A percentile compares a stretch with the other conserved stretches of the same genome.
phyloP scores from a whole-genome alignment of 495 filamentous ascomycete genomes.

The Penicillium steckii region DNA sequence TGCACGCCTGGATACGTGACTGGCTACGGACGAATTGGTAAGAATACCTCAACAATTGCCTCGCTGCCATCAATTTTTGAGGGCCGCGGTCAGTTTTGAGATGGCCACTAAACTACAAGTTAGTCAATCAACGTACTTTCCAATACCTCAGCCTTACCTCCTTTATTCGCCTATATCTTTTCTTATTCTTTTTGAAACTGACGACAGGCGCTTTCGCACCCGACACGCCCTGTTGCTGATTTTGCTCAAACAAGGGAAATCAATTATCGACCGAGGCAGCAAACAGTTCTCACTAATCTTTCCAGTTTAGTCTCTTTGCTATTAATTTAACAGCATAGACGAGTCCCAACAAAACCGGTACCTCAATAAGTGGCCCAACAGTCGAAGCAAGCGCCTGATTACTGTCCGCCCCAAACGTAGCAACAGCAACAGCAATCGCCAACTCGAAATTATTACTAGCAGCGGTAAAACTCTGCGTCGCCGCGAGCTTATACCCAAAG shows the following conservation, averaged over 20 bases:
- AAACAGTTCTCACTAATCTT: conserved; percentile 28
- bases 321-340: conserved; percentile 69
- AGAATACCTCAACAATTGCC: too few species aligned
- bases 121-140: too few species aligned
- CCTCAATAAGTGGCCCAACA: conserved; percentile 88
- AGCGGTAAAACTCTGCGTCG: conserved; percentile 89
- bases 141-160: too few species aligned
- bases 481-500: conserved; percentile 68
- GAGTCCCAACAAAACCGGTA: conserved; percentile 77
- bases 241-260: background rate
- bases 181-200: too few species aligned
- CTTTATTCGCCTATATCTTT: too few species aligned
- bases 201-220: too few species aligned
- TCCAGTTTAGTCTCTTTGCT: conserved; percentile 18
- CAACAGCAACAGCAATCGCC: conserved; percentile 87
- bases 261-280: background rate
- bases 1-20: too few species aligned
- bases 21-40: too few species aligned
- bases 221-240: too few species aligned
- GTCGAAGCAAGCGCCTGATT: conserved; percentile 85
- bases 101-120: too few species aligned
- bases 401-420: conserved; percentile 74
- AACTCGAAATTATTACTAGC: conserved; percentile 96
- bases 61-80: too few species aligned
- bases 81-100: too few species aligned